A percentile compares a stretch with the other conserved stretches of the same genome.
phyloP scores from a whole-genome alignment of 139 green algal genomes.

The Chlamydomonas applanata region DNA sequence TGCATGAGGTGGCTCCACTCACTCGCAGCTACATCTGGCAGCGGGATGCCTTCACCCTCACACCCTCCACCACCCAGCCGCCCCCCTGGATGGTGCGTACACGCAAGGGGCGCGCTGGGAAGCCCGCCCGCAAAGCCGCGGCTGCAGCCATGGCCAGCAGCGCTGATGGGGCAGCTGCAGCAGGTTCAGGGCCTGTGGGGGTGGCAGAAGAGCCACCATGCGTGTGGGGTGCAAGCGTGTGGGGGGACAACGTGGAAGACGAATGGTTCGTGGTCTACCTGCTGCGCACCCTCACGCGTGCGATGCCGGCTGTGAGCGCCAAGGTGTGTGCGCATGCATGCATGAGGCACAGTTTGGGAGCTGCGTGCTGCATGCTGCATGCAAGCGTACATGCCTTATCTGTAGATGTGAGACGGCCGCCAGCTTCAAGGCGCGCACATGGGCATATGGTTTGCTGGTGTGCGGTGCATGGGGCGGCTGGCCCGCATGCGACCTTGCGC shows the following conservation, averaged over 20 bases:
- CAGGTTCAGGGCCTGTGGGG: background rate
- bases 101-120: background rate
- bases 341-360: too few relatives aligned
- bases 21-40: slow-evolving; percentile 45
- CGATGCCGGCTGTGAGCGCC: slow-evolving; percentile 34
- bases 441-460: too few relatives aligned
- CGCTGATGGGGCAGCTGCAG: slow-evolving; percentile 6
- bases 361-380: too few relatives aligned
- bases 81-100: slow-evolving; percentile 30
- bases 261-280: slow-evolving; percentile 86
- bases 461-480: too few relatives aligned
- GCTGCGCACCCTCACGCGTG: slow-evolving; percentile 55
- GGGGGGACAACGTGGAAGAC: slow-evolving; percentile 86
- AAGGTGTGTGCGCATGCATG: slow-evolving; percentile 43
- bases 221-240: slow-evolving; percentile 68
- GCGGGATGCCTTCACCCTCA: slow-evolving; percentile 32
- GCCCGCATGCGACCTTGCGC: too few relatives aligned
- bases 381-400: too few relatives aligned
- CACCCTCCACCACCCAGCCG: background rate
- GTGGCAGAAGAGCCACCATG: slow-evolving; percentile 19
- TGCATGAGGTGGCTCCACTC: slow-evolving; percentile 19
- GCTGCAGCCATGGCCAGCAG: too few relatives aligned
- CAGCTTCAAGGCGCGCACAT: too few relatives aligned
- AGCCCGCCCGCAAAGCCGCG: background rate
- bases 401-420: too few relatives aligned